phyloP scores from a whole-genome alignment of 2,329 filamentous ascomycete genomes.

The Chaetomium olivaceum region DNA sequence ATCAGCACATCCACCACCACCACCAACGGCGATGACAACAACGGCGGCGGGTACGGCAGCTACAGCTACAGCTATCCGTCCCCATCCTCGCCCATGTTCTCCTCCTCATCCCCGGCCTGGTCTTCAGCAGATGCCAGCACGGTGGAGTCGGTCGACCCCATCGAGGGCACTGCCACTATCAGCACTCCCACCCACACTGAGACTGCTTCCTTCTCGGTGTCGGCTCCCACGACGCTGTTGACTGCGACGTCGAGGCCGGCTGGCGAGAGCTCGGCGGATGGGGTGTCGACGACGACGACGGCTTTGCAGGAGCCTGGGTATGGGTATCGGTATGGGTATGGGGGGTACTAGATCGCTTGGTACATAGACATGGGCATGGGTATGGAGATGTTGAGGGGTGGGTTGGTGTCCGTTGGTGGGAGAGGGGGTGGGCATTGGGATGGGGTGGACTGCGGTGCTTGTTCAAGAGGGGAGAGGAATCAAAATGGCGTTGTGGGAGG shows the following conservation, averaged over 20 bases:
- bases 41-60: constrained; percentile 5
- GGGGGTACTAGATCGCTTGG: not conserved
- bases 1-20: not conserved
- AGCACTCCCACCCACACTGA: too few relatives aligned
- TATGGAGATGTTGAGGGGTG: not conserved
- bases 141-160: not conserved
- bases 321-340: not conserved
- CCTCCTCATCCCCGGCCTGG: too few relatives aligned
- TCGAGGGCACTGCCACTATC: not conserved
- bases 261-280: not conserved
- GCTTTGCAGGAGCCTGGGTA: not conserved
- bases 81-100: not conserved
- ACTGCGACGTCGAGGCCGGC: not conserved
- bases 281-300: not conserved
- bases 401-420: not conserved
- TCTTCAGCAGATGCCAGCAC: not conserved
- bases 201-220: not conserved
- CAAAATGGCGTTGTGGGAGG: not conserved
- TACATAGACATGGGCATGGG: not conserved
- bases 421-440: not conserved
- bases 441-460: not conserved
- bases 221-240: not conserved
- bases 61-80: constrained; percentile 14
- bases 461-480: not conserved
- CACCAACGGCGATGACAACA: not conserved